These are phyloP conservation scores for Wickerhamiella qilinensis DNA, from an alignment of 805 yeast species.

Conservation along the genomic window DNA sequence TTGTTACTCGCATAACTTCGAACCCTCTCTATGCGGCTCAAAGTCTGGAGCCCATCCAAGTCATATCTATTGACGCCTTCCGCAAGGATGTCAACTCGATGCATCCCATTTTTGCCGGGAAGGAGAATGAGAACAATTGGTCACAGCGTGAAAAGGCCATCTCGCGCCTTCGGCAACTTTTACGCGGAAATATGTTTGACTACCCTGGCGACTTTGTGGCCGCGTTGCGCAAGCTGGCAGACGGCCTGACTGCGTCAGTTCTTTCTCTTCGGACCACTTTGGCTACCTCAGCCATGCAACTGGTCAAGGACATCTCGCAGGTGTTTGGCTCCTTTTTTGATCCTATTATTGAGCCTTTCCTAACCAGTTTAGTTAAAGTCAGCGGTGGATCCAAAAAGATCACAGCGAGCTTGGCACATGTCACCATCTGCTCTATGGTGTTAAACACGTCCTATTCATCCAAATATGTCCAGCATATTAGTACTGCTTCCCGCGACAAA, in stretches of 20 bases:
- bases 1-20: neutral
- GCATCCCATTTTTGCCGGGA: constrained; percentile 35
- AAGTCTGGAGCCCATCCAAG: constrained; percentile 21
- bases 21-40: constrained; percentile 25
- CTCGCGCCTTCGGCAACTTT: constrained; percentile 36
- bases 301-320: constrained; percentile 43
- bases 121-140: constrained; percentile 90
- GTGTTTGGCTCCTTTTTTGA: constrained; percentile 16
- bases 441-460: constrained; percentile 37
- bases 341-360: constrained; percentile 31
- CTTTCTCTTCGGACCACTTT: constrained; percentile 73
- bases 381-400: constrained; percentile 48
- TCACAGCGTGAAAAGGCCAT: constrained; percentile 46
- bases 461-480: constrained; percentile 35
- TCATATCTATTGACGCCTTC: constrained; percentile 19
- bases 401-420: constrained; percentile 34
- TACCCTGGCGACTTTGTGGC: constrained; percentile 23
- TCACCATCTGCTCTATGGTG: constrained; percentile 33
- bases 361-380: constrained; percentile 34
- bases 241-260: constrained; percentile 48
- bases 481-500: constrained; percentile 45
- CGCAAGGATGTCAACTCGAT: constrained; percentile 19
- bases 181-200: constrained; percentile 38
- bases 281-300: constrained; percentile 56
- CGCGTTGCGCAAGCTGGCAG: constrained; percentile 31